These are phyloP conservation scores for Tubosaeta sp. DNA, from an alignment of 768 basidiomycete genomes.

Conservation along the genomic window DNA sequence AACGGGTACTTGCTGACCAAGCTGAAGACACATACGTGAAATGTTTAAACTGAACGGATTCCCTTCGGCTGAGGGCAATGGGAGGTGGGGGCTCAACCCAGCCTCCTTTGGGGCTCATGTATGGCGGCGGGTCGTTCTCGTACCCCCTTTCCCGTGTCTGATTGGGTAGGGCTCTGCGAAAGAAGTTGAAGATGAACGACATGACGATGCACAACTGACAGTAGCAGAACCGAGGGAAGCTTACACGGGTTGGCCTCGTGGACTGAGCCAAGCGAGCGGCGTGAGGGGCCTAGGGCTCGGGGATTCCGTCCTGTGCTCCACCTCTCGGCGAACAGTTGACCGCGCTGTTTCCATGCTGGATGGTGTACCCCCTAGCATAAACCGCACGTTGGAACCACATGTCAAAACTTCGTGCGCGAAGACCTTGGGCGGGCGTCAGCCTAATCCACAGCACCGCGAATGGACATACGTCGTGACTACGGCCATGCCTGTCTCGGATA, in stretches of 20 bases:
- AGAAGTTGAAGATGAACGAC: not conserved
- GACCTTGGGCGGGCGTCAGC: conserved; percentile 6
- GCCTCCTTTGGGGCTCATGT: conserved; percentile 6
- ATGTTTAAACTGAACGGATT: conserved; percentile 15
- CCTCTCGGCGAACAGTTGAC: not conserved
- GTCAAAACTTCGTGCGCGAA: conserved; percentile 23
- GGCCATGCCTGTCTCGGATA: conserved; percentile 10
- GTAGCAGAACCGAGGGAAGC: conserved; percentile 1
- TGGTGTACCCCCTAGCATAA: conserved; percentile 2
- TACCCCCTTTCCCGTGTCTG: not conserved
- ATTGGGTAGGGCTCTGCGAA: not conserved
- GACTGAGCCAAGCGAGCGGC: conserved; percentile 6
- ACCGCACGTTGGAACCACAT: conserved; percentile 16
- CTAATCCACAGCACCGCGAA: not conserved
- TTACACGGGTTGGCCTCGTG: conserved; percentile 7
- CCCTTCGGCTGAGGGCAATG: conserved; percentile 6
- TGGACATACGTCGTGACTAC: conserved; percentile 6
- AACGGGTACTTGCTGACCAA: not conserved
- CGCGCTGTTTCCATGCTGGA: not conserved
- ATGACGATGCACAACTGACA: not conserved
- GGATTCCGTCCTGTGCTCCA: not conserved
- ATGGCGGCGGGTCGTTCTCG: conserved; percentile 11
- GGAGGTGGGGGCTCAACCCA: conserved; percentile 9
- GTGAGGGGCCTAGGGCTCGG: not conserved
- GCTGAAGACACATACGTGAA: conserved; percentile 12